Evolutionary conservation across 768 basidiomycete genomes (phyloP), one percentile per base, ranked within the genome.

Genomic region (Hericium coralloides): DNA sequence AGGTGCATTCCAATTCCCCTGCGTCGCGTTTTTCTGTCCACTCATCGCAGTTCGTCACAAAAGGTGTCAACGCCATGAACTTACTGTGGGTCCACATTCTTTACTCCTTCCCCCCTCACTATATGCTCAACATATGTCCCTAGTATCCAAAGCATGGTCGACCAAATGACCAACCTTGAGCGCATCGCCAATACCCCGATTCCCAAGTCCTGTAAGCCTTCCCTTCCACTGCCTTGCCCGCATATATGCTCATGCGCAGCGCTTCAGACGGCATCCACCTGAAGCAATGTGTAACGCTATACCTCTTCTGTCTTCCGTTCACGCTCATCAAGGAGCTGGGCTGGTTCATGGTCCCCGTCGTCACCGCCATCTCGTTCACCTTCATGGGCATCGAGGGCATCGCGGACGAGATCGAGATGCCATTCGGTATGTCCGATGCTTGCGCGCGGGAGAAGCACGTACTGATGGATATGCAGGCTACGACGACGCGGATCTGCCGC

Each of bases 351-450:
- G 77, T 95, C 10, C 89, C 89, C n/a, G 76, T 94, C 23, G 84
- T 92, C 18, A 92, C 91, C 20, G 81, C 89, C 14, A 86, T 94
- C 26, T 84, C 91, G 8, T 93, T 95, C 74, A 94, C 89, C 0
- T 80, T 97, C 53, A 93, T 94, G 82, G 92, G 93, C 17, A 90
- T 98, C 53, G 94, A 97, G 75, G 93, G 92, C 4, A 98, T 97
- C 61, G 94, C 95, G 0, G 87, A 95, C 59, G 85, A 92, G 70
- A 92, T 95, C 62, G 94, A 97, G 69, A 89, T 89, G 85, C 95
- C 95, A 0, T 97, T 97, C 63, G 94, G 92, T 86, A 59, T 49
- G 76, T 69, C 22, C 17, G 43, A 18, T 38, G 22, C 17, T 1
- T 52, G 51, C 48, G 22, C 55, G 26, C 7, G 47, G 12, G 53